A percentile compares a stretch with the other conserved stretches of the same genome.
These are phyloP conservation scores for Papiliotrema nemorosa DNA, from an alignment of 1,284 basidiomycete species.

Conservation along the genomic window DNA sequence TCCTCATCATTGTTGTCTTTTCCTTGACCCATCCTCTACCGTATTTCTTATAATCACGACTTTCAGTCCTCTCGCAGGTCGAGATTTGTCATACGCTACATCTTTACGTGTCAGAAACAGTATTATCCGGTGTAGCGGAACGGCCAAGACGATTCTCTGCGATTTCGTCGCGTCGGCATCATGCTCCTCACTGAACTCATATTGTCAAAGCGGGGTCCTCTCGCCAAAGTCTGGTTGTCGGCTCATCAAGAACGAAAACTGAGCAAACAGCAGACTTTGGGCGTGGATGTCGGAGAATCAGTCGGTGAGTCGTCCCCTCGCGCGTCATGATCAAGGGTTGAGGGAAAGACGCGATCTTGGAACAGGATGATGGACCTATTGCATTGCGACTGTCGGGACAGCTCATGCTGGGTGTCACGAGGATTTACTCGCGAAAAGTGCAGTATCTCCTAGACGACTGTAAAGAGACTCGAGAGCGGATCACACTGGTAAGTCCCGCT, in stretches of 20 bases:
- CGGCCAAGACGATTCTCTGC: no score
- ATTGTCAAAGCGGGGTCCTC: constrained; percentile 84
- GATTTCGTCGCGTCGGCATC: not conserved
- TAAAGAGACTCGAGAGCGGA: constrained; percentile 90
- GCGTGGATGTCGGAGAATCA: constrained; percentile 89
- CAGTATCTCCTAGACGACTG: constrained; percentile 98
- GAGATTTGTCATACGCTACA: no score
- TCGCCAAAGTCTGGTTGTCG: constrained; percentile 97
- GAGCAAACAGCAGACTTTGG: constrained; percentile 88
- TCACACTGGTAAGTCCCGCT: constrained; percentile 70
- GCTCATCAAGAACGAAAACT: constrained; percentile 98
- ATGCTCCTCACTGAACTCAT: constrained; percentile 91
- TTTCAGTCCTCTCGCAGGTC: no score
- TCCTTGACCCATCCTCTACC: no score
- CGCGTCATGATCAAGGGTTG: not conserved
- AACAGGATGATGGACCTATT: constrained; percentile 77
- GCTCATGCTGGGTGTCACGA: constrained; percentile 88
- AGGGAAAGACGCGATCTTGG: constrained; percentile 67
- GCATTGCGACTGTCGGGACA: constrained; percentile 93
- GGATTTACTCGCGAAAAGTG: constrained; percentile 95
- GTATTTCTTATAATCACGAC: no score
- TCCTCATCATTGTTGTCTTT: no score
- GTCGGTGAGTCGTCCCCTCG: constrained; percentile 61
- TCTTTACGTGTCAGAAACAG: no score
- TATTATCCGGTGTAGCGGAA: no score